Evolutionary conservation across 345 rosid genomes (phyloP), one percentile per base, ranked within the genome.

Genomic region (Alliaria petiolata): DNA sequence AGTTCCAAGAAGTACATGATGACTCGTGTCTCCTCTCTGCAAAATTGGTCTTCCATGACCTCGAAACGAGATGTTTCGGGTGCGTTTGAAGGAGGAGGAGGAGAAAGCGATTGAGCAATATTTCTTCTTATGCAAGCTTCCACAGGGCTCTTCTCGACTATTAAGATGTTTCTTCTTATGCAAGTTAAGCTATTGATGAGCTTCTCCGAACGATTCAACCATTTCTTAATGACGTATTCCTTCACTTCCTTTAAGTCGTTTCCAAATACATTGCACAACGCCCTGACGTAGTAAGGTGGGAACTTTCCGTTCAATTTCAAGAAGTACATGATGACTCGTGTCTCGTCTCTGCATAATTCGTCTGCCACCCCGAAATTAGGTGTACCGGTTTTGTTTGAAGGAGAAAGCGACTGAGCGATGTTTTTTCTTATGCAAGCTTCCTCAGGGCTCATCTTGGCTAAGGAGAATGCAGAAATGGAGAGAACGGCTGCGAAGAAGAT

Each of bases 211-310:
- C 3, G 25, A 22, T 1, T 22, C 25, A 22, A 22, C 25, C 25
- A 22, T 22, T 8, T 47, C 30, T 38, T 26, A n/a, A 3, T 45
- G 47, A 70, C 75, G 30, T 70, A 52, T 9, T 49, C 51, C 39
- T 70, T 60, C 52, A 70, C 52, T 45, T 70, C 49, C 60, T 30
- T 19, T 1, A 60, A 60, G 14, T 60, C 42, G 4, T 17, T 1
- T 60, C 6, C 33, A 60, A 60, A 60, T 7, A 70, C 15, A 38
- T 70, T 49, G 67, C 75, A 70, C 74, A 70, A 22, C 38, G 67
- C 58, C 17, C 25, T 58, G 40, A 70, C 51, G 36, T 70, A 70
- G 51, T 26, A 39, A 60, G 14, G 2, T 49, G 75, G 75, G 33
- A 70, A 60, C 11, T 38, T 53, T 12, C 67, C 75, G 17, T 60